Evolutionary conservation across 768 basidiomycete species (phyloP).

Genomic region (Auriculariales sp.): DNA sequence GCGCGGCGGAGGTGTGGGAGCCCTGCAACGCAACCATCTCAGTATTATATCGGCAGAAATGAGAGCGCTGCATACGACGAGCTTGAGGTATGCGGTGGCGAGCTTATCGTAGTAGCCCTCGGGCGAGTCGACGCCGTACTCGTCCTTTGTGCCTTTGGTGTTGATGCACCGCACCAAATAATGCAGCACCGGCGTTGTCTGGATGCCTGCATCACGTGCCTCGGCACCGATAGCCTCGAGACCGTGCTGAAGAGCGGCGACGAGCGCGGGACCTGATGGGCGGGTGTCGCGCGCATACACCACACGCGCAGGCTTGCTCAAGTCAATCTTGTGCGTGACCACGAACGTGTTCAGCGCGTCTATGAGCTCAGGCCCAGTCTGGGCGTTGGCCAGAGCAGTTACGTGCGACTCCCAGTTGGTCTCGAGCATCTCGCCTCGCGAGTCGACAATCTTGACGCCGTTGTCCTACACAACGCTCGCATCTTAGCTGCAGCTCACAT

Average conservation of each 20-base stretch:
- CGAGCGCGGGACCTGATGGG: conserved; percentile 65
- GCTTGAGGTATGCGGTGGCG: conserved; percentile 65
- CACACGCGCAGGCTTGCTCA: conserved; percentile 63
- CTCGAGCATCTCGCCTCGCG: conserved; percentile 94
- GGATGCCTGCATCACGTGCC: conserved; percentile 62
- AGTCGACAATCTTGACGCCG: conserved; percentile 96
- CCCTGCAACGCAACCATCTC: too few relatives aligned
- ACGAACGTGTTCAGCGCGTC: conserved; percentile 48
- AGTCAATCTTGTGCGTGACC: conserved; percentile 52
- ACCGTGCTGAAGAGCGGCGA: conserved; percentile 70
- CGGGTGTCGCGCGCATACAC: conserved; percentile 91
- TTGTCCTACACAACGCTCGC: conserved; percentile 54
- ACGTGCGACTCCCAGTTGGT: conserved; percentile 84
- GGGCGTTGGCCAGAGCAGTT: conserved; percentile 73
- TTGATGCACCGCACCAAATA: conserved; percentile 88
- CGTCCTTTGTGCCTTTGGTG: conserved; percentile 62
- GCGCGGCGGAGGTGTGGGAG: conserved; percentile 38
- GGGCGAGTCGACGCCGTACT: conserved; percentile 67
- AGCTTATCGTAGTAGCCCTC: conserved; percentile 79
- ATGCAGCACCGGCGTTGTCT: conserved; percentile 90
- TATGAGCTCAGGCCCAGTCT: conserved; percentile 60
- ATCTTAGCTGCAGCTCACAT: not conserved
- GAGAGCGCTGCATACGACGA: conserved; percentile 26
- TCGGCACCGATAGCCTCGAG: conserved; percentile 58
- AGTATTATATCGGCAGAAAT: conserved; percentile 2